phyloP scores from a whole-genome alignment of 2,329 filamentous ascomycete genomes.

The Fusarium begoniae region DNA sequence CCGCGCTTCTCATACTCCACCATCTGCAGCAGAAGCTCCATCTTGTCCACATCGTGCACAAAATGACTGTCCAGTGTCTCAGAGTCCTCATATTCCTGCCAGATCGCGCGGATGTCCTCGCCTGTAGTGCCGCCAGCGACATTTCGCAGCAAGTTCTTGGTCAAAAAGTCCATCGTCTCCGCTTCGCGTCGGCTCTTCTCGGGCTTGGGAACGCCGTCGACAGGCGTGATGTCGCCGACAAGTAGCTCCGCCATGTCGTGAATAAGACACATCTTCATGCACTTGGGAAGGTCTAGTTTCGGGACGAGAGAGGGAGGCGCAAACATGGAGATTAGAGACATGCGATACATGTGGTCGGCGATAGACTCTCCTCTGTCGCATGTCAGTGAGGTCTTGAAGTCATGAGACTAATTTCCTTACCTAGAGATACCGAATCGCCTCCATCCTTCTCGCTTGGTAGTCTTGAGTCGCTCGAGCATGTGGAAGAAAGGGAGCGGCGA shows the following conservation, averaged over 20 bases:
- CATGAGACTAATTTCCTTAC: constrained; percentile 48
- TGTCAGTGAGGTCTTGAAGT: not conserved
- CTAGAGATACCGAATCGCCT: constrained; percentile 80
- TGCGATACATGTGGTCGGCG: constrained; percentile 99
- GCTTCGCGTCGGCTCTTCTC: constrained; percentile 92
- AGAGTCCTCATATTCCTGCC: constrained; percentile 95
- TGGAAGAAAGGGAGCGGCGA: constrained; percentile 95
- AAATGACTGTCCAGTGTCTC: constrained; percentile 85
- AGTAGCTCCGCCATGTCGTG: constrained; percentile 98
- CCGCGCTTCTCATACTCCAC: constrained; percentile 88
- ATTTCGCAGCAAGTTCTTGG: constrained; percentile 73
- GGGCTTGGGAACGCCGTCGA: constrained; percentile 82
- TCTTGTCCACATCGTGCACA: constrained; percentile 97
- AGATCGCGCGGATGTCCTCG: constrained; percentile 77
- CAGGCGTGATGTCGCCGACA: constrained; percentile 95
- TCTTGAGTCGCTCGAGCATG: constrained; percentile 92
- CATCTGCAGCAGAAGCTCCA: constrained; percentile 95
- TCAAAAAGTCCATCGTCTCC: constrained; percentile 92
- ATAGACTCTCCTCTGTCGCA: constrained; percentile 82
- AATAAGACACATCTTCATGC: constrained; percentile 93
- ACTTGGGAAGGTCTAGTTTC: constrained; percentile 79
- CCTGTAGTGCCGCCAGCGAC: constrained; percentile 77
- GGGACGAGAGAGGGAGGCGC: constrained; percentile 78
- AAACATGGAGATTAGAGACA: constrained; percentile 95
- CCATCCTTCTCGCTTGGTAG: constrained; percentile 96